Evolutionary conservation across 2,329 filamentous ascomycete genomes (phyloP).

Genomic region (Didymellaceae sp.): DNA sequence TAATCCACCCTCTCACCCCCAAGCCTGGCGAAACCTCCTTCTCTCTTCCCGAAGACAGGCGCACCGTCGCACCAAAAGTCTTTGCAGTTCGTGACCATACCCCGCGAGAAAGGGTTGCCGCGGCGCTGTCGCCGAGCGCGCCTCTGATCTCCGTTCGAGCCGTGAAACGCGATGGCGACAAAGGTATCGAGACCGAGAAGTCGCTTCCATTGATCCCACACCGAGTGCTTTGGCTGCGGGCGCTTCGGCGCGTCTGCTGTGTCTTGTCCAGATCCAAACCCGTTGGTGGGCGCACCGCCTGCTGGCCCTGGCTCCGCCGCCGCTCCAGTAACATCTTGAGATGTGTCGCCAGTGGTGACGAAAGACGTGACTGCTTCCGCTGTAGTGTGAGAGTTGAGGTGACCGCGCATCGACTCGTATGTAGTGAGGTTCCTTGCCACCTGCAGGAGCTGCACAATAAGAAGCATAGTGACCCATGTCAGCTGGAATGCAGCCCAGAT

Average conservation of each 20-base stretch:
- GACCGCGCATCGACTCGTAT: slow-evolving; percentile 92
- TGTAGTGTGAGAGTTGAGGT: slow-evolving; percentile 65
- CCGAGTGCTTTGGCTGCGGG: slow-evolving; percentile 67
- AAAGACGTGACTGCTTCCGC: slow-evolving; percentile 71
- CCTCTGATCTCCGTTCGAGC: slow-evolving; percentile 60
- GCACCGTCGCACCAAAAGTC: slow-evolving; percentile 97
- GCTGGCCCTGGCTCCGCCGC: slow-evolving; percentile 9
- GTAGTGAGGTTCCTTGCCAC: slow-evolving; percentile 93
- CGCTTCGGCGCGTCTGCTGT: slow-evolving; percentile 46
- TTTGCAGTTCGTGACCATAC: slow-evolving; percentile 84
- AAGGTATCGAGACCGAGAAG: slow-evolving; percentile 93
- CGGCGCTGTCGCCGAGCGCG: slow-evolving; percentile 47
- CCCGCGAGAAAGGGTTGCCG: slow-evolving; percentile 84
- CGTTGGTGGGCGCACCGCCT: slow-evolving; percentile 51
- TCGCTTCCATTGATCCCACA: slow-evolving; percentile 79
- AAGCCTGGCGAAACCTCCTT: slow-evolving; percentile 76
- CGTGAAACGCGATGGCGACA: slow-evolving; percentile 84
- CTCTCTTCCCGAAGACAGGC: slow-evolving; percentile 76
- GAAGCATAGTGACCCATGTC: slow-evolving; percentile 95
- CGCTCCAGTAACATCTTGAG: slow-evolving; percentile 60
- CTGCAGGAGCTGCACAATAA: slow-evolving; percentile 92
- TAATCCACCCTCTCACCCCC: slow-evolving; percentile 85
- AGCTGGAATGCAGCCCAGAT: slow-evolving; percentile 85
- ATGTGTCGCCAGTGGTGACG: slow-evolving; percentile 73
- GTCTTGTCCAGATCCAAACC: slow-evolving; percentile 68